Percentiles rank a stretch among this genome's conserved stretches.
phyloP scores from a whole-genome alignment of 768 basidiomycete genomes.

The Termitomyces bulborhizus region DNA sequence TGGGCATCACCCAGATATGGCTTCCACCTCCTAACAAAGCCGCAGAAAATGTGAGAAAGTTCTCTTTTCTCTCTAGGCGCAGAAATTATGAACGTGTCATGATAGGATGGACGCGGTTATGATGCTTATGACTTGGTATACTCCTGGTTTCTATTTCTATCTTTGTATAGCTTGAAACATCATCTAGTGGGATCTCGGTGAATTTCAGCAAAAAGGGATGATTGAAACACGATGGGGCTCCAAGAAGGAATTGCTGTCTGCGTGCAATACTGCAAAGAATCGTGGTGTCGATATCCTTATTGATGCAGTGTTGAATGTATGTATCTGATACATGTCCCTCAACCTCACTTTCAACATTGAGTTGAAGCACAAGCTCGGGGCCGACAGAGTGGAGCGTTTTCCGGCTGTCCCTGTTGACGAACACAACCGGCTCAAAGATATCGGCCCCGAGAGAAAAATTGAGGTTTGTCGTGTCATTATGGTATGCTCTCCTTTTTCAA shows the following conservation, averaged over 20 bases:
- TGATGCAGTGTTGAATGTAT: constrained; percentile 86
- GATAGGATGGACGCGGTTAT: constrained; percentile 68
- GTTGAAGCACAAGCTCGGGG: constrained; percentile 79
- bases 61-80: background rate
- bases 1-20: constrained; percentile 81
- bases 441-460: constrained; percentile 57
- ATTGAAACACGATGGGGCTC: constrained; percentile 83
- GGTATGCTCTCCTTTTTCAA: background rate
- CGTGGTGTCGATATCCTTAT: constrained; percentile 72
- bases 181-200: constrained; percentile 78
- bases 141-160: background rate
- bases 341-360: constrained; percentile 6
- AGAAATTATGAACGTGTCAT: constrained; percentile 1
- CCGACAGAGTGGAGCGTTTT: constrained; percentile 68
- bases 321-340: background rate
- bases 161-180: background rate
- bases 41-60: constrained; percentile 37
- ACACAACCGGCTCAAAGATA: constrained; percentile 55
- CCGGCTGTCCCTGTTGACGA: constrained; percentile 65
- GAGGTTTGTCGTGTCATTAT: constrained; percentile 38
- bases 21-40: constrained; percentile 82
- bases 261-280: constrained; percentile 60
- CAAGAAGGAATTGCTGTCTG: constrained; percentile 67
- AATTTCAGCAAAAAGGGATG: constrained; percentile 73
- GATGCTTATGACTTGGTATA: constrained; percentile 82